Conservation (phyloP, 768 basidiomycete species). For the Symmetrospora coprosmae region DNA sequence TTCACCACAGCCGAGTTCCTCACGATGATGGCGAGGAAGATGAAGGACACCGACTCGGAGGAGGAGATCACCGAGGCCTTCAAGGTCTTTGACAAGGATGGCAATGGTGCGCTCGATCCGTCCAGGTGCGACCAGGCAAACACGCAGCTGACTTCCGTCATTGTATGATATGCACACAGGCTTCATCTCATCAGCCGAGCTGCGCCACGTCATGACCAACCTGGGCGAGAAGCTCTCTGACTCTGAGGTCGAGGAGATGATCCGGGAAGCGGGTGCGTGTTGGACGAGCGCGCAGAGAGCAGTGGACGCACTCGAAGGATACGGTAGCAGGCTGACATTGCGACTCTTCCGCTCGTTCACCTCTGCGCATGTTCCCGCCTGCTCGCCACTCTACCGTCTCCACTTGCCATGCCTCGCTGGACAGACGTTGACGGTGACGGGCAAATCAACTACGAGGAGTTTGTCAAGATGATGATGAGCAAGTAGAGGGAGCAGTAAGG, state of each 20-base stretch:
- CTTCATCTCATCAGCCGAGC: constrained; percentile 68
- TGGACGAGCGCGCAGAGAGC: background rate
- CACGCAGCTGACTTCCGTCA: background rate
- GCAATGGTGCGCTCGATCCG: constrained; percentile 44
- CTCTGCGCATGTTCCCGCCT: background rate
- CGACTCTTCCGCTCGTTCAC: too few relatives aligned
- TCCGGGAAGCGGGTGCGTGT: constrained; percentile 57
- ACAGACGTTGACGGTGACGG: constrained; percentile 77
- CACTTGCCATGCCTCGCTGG: background rate
- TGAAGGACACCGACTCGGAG: constrained; percentile 81
- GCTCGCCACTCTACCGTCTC: background rate
- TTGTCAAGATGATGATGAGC: constrained; percentile 44
- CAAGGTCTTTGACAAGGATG: constrained; percentile 93
- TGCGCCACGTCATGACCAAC: constrained; percentile 81
- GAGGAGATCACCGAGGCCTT: constrained; percentile 95
- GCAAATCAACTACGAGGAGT: constrained; percentile 62
- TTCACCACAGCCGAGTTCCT: constrained; percentile 23
- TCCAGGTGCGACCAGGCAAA: background rate
- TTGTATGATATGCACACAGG: constrained; percentile 38
- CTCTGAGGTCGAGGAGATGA: constrained; percentile 83
- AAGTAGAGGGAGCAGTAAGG: constrained; percentile 1
- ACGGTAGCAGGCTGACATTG: too few relatives aligned
- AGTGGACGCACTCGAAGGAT: too few relatives aligned
- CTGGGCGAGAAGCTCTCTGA: constrained; percentile 40
- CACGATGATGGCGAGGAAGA: constrained; percentile 47